Conservation (phyloP, 176 grass and related monocot genomes). For the Oryza australiensis region DNA sequence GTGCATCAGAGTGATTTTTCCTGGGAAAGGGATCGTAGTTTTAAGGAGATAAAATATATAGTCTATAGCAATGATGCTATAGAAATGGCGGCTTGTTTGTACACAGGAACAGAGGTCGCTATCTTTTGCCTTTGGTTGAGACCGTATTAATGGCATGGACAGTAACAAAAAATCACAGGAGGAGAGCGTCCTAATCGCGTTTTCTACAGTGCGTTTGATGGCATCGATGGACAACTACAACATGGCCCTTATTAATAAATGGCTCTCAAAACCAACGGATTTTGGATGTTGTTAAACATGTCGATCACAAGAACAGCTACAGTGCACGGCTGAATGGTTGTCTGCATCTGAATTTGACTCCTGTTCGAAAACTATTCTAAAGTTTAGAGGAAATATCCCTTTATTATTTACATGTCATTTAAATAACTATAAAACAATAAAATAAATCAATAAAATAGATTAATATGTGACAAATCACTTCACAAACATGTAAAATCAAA, state of each 20-base stretch:
- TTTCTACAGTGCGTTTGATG: background rate
- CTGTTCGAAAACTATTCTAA: too few relatives aligned
- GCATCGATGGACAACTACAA: background rate
- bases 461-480: too few relatives aligned
- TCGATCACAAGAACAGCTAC: background rate
- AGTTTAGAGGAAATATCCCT: too few relatives aligned
- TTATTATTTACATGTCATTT: too few relatives aligned
- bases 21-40: too few relatives aligned
- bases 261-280: background rate
- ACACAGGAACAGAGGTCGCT: background rate
- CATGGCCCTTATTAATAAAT: background rate
- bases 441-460: too few relatives aligned
- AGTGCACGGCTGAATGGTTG: background rate
- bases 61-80: too few relatives aligned
- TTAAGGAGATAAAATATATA: too few relatives aligned
- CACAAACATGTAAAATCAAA: too few relatives aligned
- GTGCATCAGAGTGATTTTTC: too few relatives aligned
- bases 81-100: background rate
- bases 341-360: background rate
- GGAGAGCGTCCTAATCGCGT: background rate
- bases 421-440: too few relatives aligned
- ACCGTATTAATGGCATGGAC: background rate
- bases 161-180: background rate
- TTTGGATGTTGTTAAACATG: background rate
- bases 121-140: background rate